Conservation (phyloP, 306 rosid genomes). For the Macrotyloma uniflorum region DNA sequence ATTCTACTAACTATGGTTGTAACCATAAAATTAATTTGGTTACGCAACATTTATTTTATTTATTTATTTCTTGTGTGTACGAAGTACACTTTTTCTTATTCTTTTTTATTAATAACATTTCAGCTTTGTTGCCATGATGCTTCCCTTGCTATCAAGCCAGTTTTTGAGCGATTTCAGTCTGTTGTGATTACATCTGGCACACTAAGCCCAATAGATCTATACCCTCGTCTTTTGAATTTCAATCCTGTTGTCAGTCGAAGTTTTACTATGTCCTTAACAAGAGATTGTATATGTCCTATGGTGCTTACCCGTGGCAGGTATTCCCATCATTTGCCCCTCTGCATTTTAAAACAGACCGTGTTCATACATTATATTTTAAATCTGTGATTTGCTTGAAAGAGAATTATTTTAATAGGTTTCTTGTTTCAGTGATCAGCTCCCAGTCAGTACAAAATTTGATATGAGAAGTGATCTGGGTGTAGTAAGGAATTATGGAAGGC, state of each 20-base stretch:
- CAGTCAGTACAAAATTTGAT: conserved; percentile 94
- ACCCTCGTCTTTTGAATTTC: conserved; percentile 91
- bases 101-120: conserved; percentile 40
- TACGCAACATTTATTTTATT: conserved; percentile 1
- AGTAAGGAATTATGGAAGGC: conserved; percentile 93
- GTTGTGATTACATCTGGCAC: conserved; percentile 97
- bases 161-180: conserved; percentile 92
- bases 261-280: conserved; percentile 95
- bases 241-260: conserved; percentile 96
- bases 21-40: conserved; percentile 19
- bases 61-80: conserved; percentile 9
- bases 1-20: no score
- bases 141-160: conserved; percentile 96
- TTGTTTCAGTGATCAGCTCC: conserved; percentile 90
- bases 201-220: conserved; percentile 92
- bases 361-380: not conserved
- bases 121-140: conserved; percentile 99
- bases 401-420: conserved; percentile 27
- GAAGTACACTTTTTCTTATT: conserved; percentile 3
- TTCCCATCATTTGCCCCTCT: conserved; percentile 20
- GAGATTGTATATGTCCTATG: conserved; percentile 99
- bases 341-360: conserved; percentile 4
- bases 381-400: conserved; percentile 10
- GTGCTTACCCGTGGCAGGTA: conserved; percentile 99
- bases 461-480: conserved; percentile 98